Base-by-base conservation (phyloP, 2,329 filamentous ascomycete genomes). In the Calcarisporium arbuscula region DNA sequence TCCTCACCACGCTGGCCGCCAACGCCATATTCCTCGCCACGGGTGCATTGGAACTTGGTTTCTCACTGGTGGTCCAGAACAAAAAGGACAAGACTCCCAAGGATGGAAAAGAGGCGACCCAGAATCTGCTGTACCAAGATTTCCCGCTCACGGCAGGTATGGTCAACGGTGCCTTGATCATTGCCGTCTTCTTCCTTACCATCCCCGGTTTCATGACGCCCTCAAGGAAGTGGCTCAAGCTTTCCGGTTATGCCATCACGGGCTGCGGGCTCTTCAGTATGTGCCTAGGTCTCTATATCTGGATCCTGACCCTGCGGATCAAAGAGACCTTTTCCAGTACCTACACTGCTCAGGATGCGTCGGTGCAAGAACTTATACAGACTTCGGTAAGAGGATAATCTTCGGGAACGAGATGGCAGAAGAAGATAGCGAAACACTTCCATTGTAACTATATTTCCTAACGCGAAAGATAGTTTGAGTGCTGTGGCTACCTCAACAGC, bases 401-500 rank as follows among this genome's bases (percentile, higher is more conserved):
- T 17, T 19, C n/a, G 3, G 10, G 19, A 19, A 19, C 2, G 20
- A 8, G n/a, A 8, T 22, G 11, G 16, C 9, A 19, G 6, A 5
- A 25, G 7, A 17, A 32, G 10, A 20, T n/a, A n/a, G n/a, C n/a
- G n/a, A n/a, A n/a, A 6, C 10, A 11, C 23, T 26, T 33, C 28
- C 5, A 39, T 22, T 11, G 11, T 18, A 7, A 9, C 22, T n/a
- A n/a, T n/a, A 5, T 16, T 11, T 30, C 2, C 51, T 34, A 28
- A 34, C 32, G 12, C 6, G 10, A 8, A 8, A n/a, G 5, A n/a
- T 14, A 87, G 78, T 89, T 90, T 56, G 56, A 76, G 48, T 92
- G 85, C 74, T 92, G 85, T 49, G 85, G 85, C 42, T 92, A 85
- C 62, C 62, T 74, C 47, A 86, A 88, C 62, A 77, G 72, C 56